Conservation (phyloP, 108 stramenopile genomes). For the Cyclotella kingstonii region DNA sequence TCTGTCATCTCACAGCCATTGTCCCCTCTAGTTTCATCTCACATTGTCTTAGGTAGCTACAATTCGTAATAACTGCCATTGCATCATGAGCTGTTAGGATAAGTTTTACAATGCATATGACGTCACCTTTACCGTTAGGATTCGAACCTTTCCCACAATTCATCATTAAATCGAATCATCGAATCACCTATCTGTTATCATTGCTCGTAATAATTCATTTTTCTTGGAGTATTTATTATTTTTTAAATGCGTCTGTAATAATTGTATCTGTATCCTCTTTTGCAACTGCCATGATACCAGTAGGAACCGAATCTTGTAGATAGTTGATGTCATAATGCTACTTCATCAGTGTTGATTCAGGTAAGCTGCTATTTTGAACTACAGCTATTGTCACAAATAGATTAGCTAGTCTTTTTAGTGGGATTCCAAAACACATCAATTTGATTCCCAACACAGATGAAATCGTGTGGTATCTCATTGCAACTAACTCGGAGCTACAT, state of each 20-base stretch:
- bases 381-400: constrained; percentile 37
- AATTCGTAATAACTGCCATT: no score
- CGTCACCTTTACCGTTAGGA: no score
- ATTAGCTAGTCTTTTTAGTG: constrained; percentile 20
- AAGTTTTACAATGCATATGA: no score
- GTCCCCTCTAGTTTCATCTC: no score
- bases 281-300: constrained; percentile 24
- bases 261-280: constrained; percentile 36
- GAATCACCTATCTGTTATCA: no score
- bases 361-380: constrained; percentile 27
- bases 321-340: constrained; percentile 41
- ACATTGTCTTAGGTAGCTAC: no score
- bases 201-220: background rate
- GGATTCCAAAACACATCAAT: constrained; percentile 34
- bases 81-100: no score
- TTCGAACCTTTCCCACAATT: no score
- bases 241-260: constrained; percentile 47
- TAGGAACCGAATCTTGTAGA: constrained; percentile 45
- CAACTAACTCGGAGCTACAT: constrained; percentile 45
- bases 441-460: constrained; percentile 35
- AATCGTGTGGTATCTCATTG: constrained; percentile 31
- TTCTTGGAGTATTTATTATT: constrained; percentile 15
- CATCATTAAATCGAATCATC: no score
- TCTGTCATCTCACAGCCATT: no score
- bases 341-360: constrained; percentile 43